Evolutionary conservation across 2,329 filamentous ascomycete genomes (phyloP).

Genomic region (Fusarium temperatum): DNA sequence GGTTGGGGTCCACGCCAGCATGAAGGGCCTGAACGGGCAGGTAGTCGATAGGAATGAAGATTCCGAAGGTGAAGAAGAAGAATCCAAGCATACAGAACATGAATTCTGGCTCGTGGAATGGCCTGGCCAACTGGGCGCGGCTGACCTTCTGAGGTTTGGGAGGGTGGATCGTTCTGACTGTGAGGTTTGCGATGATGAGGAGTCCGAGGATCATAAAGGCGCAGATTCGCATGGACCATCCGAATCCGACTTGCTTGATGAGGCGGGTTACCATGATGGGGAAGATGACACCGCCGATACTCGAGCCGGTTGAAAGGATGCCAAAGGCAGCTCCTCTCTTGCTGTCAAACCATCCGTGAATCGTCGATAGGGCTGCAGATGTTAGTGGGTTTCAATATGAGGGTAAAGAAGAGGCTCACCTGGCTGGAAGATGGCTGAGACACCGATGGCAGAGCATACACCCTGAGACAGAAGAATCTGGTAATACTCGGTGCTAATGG

Average conservation of each 20-base stretch:
- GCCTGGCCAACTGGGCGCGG: slow-evolving; percentile 44
- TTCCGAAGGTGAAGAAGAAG: slow-evolving; percentile 49
- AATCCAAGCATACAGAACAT: slow-evolving; percentile 45
- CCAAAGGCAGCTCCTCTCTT: slow-evolving; percentile 49
- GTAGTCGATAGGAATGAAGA: slow-evolving; percentile 51
- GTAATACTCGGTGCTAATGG: slow-evolving; percentile 54
- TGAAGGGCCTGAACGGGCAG: slow-evolving; percentile 45
- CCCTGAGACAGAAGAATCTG: slow-evolving; percentile 53
- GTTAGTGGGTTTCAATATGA: background rate
- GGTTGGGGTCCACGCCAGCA: slow-evolving; percentile 39
- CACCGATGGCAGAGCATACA: slow-evolving; percentile 50
- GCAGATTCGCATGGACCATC: slow-evolving; percentile 51
- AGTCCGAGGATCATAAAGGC: slow-evolving; percentile 50
- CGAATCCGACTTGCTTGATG: slow-evolving; percentile 49
- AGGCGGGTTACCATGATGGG: slow-evolving; percentile 52
- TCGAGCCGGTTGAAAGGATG: slow-evolving; percentile 48
- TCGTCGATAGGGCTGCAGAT: slow-evolving; percentile 39
- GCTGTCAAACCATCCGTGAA: slow-evolving; percentile 49
- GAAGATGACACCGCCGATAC: slow-evolving; percentile 52
- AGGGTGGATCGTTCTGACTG: slow-evolving; percentile 38
- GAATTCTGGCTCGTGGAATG: slow-evolving; percentile 46
- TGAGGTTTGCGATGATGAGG: slow-evolving; percentile 46
- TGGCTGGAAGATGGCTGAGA: slow-evolving; percentile 47
- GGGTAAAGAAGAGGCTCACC: background rate
- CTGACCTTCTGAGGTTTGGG: slow-evolving; percentile 43